Evolutionary conservation across 768 basidiomycete genomes (phyloP), one percentile per base, ranked within the genome.

Genomic region (Amanita inopinata): DNA sequence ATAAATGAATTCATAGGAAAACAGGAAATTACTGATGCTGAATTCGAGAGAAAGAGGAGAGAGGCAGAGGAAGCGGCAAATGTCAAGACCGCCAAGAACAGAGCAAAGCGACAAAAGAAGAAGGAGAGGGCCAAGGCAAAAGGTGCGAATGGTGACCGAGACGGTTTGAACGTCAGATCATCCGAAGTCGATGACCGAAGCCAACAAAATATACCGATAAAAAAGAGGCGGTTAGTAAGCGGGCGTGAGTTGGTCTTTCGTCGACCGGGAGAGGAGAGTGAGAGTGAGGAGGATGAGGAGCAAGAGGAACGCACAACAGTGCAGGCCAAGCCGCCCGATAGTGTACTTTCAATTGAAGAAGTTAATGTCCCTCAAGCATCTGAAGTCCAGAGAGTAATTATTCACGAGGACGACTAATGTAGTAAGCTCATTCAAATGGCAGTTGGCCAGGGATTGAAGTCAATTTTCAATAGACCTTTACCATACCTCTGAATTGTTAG

Each of bases 11-110:
- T 23, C 36, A 46, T 47, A 93, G 91, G 86, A 91, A 67, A 55
- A 65, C 5, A 79, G 80, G 35, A 69, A 66, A 17, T 8, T 4
- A 20, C 14, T 9, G 31, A 22, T 37, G 67, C 66, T 7, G 92
- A 84, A 37, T 96, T 93, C 51, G 81, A 85, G 52, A 71, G 62
- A 36, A 83, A 80, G 51, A 76, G 81, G 54, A 71, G 68, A 33
- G 83, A 81, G 47, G 73, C 80, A 19, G 81, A 87, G 24, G 80
- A 78, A 20, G 54, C 63, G 2, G 78, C 85, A 0, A 82, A 94
- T 34, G 80, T 83, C 2, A 96, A 92, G 66, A 97, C 94, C 0
- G 82, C 89, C 9, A 98, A 92, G 66, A 99, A 99, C 59, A 75
- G 96, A 14, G 86, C 87, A 11, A 97, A 87, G 59, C 68, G 96